These are phyloP conservation scores for Grifola frondosa DNA, from an alignment of 1,284 basidiomycete species.

Conservation along the genomic window DNA sequence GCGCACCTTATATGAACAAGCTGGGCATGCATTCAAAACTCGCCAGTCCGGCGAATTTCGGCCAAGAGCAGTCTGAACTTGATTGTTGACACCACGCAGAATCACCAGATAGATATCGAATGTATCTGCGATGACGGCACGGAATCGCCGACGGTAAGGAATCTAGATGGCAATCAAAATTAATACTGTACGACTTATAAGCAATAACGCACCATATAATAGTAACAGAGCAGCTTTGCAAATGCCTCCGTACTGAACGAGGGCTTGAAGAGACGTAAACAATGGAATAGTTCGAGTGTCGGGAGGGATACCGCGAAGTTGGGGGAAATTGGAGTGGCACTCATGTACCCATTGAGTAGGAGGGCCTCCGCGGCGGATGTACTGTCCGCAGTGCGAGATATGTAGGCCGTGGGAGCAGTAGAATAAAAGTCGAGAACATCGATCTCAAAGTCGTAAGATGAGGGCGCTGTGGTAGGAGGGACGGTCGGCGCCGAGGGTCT, in stretches of 20 bases:
- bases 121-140: conserved; percentile 21
- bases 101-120: conserved; percentile 34
- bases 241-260: conserved; percentile 37
- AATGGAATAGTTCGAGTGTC: conserved; percentile 31
- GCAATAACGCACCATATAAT: conserved; percentile 29
- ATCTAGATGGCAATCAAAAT: conserved; percentile 11
- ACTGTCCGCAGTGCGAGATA: not conserved
- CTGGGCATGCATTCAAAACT: conserved; percentile 29
- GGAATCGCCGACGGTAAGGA: conserved; percentile 8
- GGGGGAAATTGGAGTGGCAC: conserved; percentile 13
- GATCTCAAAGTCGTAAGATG: conserved; percentile 2
- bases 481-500: not conserved
- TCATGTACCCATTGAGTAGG: conserved; percentile 8
- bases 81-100: conserved; percentile 8
- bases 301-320: conserved; percentile 28
- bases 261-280: conserved; percentile 22
- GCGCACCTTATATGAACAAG: conserved; percentile 30
- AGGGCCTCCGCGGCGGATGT: conserved; percentile 8
- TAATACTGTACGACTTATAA: too few species aligned
- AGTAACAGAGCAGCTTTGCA: conserved; percentile 32
- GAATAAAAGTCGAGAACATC: conserved; percentile 4
- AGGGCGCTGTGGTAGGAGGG: not conserved
- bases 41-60: conserved; percentile 27
- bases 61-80: conserved; percentile 21
- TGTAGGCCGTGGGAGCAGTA: not conserved